Conservation (phyloP, 2,329 filamentous ascomycete species). For the Ilyonectria robusta region DNA sequence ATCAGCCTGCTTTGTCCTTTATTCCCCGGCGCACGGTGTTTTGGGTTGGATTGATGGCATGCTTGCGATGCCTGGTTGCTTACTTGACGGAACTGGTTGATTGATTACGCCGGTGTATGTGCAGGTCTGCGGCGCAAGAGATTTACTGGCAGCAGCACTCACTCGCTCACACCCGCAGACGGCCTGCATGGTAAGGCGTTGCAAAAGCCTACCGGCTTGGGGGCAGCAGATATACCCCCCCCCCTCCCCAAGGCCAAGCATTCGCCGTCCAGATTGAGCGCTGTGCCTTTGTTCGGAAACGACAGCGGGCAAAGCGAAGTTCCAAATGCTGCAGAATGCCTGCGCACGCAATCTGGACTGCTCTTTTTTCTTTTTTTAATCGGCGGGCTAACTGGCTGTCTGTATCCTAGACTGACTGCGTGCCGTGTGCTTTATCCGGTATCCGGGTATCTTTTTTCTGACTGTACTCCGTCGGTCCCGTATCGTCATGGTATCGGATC, state of each 20-base stretch:
- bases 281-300: constrained; percentile 8
- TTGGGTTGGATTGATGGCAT: constrained; percentile 11
- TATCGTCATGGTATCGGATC: neutral
- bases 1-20: constrained; percentile 11
- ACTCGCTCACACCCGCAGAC: neutral
- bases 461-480: neutral
- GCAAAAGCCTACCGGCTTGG: neutral
- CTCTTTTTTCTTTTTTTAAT: no score
- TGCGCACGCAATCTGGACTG: neutral
- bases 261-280: neutral
- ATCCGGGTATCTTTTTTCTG: neutral
- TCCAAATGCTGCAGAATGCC: neutral
- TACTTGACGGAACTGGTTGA: neutral
- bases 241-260: constrained; percentile 6
- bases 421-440: no score
- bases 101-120: constrained; percentile 13
- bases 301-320: neutral
- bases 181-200: constrained; percentile 2
- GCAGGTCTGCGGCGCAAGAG: constrained; percentile 16
- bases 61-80: constrained; percentile 7
- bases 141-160: neutral
- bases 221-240: no score
- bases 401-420: no score
- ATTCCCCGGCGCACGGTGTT: constrained; percentile 16
- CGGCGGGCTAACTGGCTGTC: no score